These are phyloP conservation scores for Solanum dulcamara DNA, from an alignment of 257 asterid species.

Conservation along the genomic window DNA sequence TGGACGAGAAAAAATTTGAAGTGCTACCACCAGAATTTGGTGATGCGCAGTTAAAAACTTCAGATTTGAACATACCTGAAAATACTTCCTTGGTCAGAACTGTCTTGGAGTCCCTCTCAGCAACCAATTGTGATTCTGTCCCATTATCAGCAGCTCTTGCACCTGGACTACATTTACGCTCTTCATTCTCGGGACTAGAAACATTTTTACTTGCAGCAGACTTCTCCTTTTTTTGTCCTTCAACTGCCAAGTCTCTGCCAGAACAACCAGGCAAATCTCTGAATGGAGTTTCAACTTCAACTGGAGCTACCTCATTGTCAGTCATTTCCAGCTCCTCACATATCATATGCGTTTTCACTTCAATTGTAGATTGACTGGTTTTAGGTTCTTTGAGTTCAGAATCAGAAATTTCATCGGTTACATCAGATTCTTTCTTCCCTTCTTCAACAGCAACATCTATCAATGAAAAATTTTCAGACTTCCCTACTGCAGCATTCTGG, in stretches of 20 bases:
- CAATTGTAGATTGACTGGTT: not conserved
- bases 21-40: not conserved
- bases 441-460: not conserved
- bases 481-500: not conserved
- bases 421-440: not conserved
- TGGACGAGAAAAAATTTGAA: not conserved
- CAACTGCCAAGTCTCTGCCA: constrained; percentile 4
- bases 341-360: not conserved
- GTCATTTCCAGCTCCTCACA: not conserved
- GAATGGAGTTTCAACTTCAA: constrained; percentile 2
- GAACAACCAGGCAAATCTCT: not conserved
- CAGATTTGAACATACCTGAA: not conserved
- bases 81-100: not conserved
- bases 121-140: not conserved
- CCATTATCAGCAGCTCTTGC: not conserved
- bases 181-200: not conserved
- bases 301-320: not conserved
- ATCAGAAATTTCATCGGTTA: not conserved
- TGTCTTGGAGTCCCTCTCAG: not conserved
- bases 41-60: not conserved
- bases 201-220: not conserved
- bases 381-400: not conserved
- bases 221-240: not conserved
- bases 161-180: not conserved
- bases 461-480: not conserved